Percentiles rank a stretch among this genome's conserved stretches.
Conservation (phyloP, 2,329 filamentous ascomycete genomes). For the Cryphonectria parasitica region DNA sequence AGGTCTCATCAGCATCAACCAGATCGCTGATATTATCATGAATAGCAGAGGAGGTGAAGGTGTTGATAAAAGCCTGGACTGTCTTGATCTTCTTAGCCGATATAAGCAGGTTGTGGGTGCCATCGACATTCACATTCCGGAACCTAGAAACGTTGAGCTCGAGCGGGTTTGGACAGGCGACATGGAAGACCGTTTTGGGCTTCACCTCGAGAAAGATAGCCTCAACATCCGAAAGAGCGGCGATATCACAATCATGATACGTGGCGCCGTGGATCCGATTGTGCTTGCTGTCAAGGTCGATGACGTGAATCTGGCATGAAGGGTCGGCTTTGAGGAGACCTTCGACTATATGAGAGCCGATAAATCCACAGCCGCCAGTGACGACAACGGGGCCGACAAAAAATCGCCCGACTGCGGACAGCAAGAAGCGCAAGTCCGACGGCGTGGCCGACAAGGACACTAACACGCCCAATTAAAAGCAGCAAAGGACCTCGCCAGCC, state of each 20-base stretch:
- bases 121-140: constrained; percentile 30
- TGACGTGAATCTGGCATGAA: constrained; percentile 22
- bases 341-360: constrained; percentile 30
- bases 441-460: too few species aligned
- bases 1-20: constrained; percentile 29
- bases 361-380: constrained; percentile 32
- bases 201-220: constrained; percentile 22
- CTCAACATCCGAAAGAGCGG: constrained; percentile 6
- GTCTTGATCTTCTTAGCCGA: constrained; percentile 23
- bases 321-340: constrained; percentile 27
- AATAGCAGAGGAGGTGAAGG: constrained; percentile 31
- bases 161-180: constrained; percentile 29
- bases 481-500: background rate
- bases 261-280: constrained; percentile 26
- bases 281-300: constrained; percentile 24
- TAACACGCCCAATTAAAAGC: background rate
- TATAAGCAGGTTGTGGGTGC: constrained; percentile 30
- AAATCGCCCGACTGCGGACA: background rate
- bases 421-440: background rate
- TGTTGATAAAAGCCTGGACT: constrained; percentile 32
- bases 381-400: constrained; percentile 26
- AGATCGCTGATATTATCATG: constrained; percentile 31
- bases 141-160: constrained; percentile 28
- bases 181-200: constrained; percentile 30
- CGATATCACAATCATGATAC: constrained; percentile 30